A percentile compares a stretch with the other conserved stretches of the same genome.
Evolutionary conservation across 169 alveolate species (phyloP).

Genomic region (Plasmodium gallinaceum): DNA sequence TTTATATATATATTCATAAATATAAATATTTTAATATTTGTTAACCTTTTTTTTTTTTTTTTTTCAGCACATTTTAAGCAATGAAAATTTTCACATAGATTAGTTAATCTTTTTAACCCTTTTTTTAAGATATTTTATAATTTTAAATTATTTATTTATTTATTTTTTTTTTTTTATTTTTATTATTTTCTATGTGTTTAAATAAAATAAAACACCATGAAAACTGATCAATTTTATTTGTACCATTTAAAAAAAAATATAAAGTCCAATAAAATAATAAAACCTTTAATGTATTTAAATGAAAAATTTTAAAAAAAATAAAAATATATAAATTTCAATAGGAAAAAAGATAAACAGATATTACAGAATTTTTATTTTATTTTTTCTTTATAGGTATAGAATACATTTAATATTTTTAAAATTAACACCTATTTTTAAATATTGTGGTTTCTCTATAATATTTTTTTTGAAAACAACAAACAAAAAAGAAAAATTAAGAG

Average conservation of each 20-base stretch:
- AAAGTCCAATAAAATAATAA: not conserved
- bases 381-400: conserved; percentile 25
- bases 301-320: not conserved
- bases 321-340: not conserved
- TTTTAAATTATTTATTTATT: not conserved
- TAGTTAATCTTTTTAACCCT: conserved; percentile 10
- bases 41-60: not conserved
- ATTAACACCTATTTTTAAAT: conserved; percentile 31
- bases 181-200: conserved; percentile 11
- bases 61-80: conserved; percentile 69
- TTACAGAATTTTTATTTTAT: not conserved
- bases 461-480: conserved; percentile 4
- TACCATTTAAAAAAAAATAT: conserved; percentile 29
- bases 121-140: not conserved
- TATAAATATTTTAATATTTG: not conserved
- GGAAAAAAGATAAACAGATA: not conserved
- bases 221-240: conserved; percentile 29
- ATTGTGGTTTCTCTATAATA: conserved; percentile 24
- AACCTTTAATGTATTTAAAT: conserved; percentile 36
- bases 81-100: conserved; percentile 74
- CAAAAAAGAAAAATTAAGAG: conserved; percentile 5
- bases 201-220: conserved; percentile 1
- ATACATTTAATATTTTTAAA: conserved; percentile 23
- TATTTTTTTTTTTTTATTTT: conserved; percentile 5
- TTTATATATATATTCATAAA: not conserved